These are phyloP conservation scores for Wickerhamomyces chaumierensis DNA, from an alignment of 805 yeast species.

Conservation along the genomic window DNA sequence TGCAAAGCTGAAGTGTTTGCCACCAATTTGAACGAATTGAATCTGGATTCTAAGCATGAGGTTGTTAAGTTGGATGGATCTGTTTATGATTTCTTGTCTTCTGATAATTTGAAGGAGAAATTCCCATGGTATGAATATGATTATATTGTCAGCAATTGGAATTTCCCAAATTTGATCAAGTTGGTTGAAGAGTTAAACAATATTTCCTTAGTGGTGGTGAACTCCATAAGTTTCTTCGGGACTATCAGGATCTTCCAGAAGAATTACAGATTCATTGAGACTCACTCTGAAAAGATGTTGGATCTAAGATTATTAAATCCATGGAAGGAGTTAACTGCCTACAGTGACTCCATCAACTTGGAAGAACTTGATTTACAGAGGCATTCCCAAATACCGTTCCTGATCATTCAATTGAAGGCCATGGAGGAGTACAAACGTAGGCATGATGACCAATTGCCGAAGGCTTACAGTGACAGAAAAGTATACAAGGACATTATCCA, in stretches of 20 bases:
- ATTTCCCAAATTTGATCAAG: constrained; percentile 19
- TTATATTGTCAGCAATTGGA: constrained; percentile 34
- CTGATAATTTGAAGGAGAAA: not conserved
- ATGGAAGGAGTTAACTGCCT: constrained; percentile 56
- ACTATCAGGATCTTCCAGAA: constrained; percentile 41
- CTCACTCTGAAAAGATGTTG: constrained; percentile 53
- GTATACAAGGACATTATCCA: constrained; percentile 27
- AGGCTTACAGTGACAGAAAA: constrained; percentile 28
- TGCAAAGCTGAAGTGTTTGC: constrained; percentile 29
- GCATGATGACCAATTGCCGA: constrained; percentile 21
- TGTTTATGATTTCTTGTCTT: constrained; percentile 6
- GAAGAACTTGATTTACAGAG: constrained; percentile 26
- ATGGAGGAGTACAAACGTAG: constrained; percentile 27
- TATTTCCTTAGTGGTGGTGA: constrained; percentile 44
- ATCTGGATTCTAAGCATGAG: constrained; percentile 35
- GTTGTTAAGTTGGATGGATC: constrained; percentile 4
- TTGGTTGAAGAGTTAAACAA: constrained; percentile 28
- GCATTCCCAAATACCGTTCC: constrained; percentile 59
- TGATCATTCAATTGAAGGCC: constrained; percentile 48
- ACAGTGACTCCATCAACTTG: constrained; percentile 40
- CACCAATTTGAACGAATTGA: constrained; percentile 39
- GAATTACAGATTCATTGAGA: constrained; percentile 54
- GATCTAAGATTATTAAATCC: constrained; percentile 62
- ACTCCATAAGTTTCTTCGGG: constrained; percentile 58
- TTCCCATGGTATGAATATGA: constrained; percentile 36